These are phyloP conservation scores for Leptographium galeiforme DNA, from an alignment of 2,329 filamentous ascomycete species.

Conservation along the genomic window DNA sequence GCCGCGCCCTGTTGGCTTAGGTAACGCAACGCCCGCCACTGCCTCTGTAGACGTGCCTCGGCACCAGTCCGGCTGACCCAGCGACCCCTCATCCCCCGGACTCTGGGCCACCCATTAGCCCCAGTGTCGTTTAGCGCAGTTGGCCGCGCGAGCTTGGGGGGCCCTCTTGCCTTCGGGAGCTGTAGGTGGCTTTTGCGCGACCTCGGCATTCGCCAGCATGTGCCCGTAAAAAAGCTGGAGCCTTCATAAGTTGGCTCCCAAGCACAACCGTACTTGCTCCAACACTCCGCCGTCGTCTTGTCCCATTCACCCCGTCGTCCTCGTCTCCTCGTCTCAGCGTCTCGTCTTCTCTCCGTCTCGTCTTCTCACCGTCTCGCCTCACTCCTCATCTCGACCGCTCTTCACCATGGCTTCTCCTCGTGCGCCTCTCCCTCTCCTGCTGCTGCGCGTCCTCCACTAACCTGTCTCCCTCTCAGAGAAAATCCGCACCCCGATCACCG, in stretches of 20 bases:
- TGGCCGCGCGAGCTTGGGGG: too few relatives aligned
- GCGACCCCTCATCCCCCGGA: neutral
- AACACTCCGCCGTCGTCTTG: neutral
- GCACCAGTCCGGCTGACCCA: too few relatives aligned
- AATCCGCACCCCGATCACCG: constrained; percentile 83
- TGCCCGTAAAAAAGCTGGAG: constrained; percentile 4
- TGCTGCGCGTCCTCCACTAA: neutral
- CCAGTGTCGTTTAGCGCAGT: neutral
- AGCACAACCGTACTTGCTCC: too few relatives aligned
- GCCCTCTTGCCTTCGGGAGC: too few relatives aligned
- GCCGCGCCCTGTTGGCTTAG: too few relatives aligned
- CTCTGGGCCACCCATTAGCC: neutral
- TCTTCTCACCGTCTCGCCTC: neutral
- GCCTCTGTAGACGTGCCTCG: neutral
- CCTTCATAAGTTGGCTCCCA: neutral
- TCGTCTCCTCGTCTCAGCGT: neutral
- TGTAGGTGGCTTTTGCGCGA: constrained; percentile 3
- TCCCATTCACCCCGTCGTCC: neutral
- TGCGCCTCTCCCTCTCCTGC: constrained; percentile 32
- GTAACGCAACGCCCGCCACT: too few relatives aligned
- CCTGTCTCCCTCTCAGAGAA: constrained; percentile 42
- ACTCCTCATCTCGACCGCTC: constrained; percentile 3
- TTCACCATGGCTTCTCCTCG: constrained; percentile 64
- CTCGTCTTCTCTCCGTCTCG: neutral
- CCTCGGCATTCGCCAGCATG: constrained; percentile 14